A percentile compares a stretch with the other conserved stretches of the same genome.
Conservation (phyloP, 2,329 filamentous ascomycete genomes). For the Alternaria atra region DNA sequence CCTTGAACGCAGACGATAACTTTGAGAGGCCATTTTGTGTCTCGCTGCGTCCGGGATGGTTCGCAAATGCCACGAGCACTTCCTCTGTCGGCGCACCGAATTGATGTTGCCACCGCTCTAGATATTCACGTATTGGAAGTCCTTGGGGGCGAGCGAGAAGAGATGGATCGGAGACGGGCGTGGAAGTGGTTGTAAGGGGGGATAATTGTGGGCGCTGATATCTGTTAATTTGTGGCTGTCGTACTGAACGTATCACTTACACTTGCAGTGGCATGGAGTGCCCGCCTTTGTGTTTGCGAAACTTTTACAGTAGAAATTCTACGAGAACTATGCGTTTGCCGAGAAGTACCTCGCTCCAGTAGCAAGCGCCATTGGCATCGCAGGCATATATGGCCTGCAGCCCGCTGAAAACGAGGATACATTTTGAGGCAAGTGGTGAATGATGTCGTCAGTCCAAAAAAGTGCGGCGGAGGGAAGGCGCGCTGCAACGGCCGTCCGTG, state of each 20-base stretch:
- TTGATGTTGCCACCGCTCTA: conserved; percentile 55
- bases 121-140: conserved; percentile 37
- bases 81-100: conserved; percentile 47
- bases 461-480: conserved; percentile 18
- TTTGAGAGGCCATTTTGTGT: conserved; percentile 39
- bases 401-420: conserved; percentile 25
- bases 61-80: conserved; percentile 42
- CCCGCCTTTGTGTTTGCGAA: conserved; percentile 22
- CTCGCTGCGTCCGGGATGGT: conserved; percentile 34
- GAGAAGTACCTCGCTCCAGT: conserved; percentile 6
- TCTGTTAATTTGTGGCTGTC: conserved; percentile 16
- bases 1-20: conserved; percentile 29
- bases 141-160: conserved; percentile 24
- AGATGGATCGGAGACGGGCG: conserved; percentile 21
- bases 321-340: conserved; percentile 9
- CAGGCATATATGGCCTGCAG: conserved; percentile 31
- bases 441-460: conserved; percentile 19
- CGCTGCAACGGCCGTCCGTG: conserved; percentile 25
- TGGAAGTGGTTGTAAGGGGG: conserved; percentile 7
- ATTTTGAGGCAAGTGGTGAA: conserved; percentile 19
- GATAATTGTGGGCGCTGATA: conserved; percentile 26
- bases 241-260: conserved; percentile 22
- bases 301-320: conserved; percentile 18
- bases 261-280: conserved; percentile 30
- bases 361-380: conserved; percentile 37